A percentile compares a stretch with the other conserved stretches of the same genome.
These are phyloP conservation scores for Pythium pectinolyticum DNA, from an alignment of 352 stramenopile genomes.

Conservation along the genomic window DNA sequence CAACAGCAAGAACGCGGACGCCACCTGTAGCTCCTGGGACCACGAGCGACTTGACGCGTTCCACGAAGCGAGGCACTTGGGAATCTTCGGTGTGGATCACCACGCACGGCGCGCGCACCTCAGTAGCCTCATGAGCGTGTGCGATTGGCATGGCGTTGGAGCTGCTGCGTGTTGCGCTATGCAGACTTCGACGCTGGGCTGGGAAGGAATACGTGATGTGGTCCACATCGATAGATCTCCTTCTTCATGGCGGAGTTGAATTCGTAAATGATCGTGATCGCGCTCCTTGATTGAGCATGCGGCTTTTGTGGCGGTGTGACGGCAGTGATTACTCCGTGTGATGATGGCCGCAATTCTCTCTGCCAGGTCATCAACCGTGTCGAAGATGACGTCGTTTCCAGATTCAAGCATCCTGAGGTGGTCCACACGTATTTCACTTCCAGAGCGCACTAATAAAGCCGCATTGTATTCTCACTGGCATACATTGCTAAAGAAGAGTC, in stretches of 20 bases:
- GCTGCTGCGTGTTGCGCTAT: not conserved
- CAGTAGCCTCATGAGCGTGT: not conserved
- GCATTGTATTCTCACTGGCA: not conserved
- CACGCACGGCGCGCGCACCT: constrained; percentile 14
- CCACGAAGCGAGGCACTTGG: constrained; percentile 32
- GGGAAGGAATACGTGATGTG: not conserved
- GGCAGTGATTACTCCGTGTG: constrained; percentile 1
- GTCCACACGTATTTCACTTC: constrained; percentile 6
- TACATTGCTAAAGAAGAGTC: not conserved
- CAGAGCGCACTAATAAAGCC: constrained; percentile 4
- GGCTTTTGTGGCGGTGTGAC: too few relatives aligned
- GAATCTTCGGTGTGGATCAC: constrained; percentile 34
- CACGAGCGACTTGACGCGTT: not conserved
- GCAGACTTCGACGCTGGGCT: not conserved
- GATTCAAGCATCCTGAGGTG: not conserved
- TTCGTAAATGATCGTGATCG: not conserved
- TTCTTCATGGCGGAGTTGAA: not conserved
- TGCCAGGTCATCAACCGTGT: not conserved
- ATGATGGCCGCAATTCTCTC: constrained; percentile 1
- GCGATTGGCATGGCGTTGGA: not conserved
- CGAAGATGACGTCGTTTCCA: not conserved
- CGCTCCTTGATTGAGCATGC: not conserved
- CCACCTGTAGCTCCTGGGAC: not conserved
- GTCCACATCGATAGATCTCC: not conserved
- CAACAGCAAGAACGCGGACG: constrained; percentile 14